These are phyloP conservation scores for Xylaria sp. DNA, from an alignment of 2,329 filamentous ascomycete species.

Conservation along the genomic window DNA sequence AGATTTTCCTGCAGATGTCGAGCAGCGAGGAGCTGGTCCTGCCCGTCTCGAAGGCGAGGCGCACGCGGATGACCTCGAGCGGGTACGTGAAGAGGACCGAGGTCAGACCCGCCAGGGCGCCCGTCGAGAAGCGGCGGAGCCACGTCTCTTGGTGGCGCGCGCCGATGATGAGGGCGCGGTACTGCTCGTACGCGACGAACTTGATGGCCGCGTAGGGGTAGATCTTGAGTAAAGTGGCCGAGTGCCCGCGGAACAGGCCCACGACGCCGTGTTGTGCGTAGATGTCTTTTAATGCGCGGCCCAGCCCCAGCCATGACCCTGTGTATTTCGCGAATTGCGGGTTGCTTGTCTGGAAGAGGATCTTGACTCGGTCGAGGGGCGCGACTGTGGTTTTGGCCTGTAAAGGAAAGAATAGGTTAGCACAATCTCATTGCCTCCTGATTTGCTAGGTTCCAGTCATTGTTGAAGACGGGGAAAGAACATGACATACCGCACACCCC, in stretches of 20 bases:
- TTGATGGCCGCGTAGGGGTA: conserved; percentile 99
- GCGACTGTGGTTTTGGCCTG: conserved; percentile 96
- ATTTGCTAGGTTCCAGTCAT: not conserved
- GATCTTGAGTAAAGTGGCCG: conserved; percentile 90
- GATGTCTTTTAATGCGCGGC: conserved; percentile 85
- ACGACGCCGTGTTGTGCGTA: conserved; percentile 76
- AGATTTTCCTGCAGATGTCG: conserved; percentile 88
- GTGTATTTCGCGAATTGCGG: conserved; percentile 94
- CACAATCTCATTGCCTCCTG: not conserved
- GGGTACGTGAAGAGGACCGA: conserved; percentile 98
- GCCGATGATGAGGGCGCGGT: conserved; percentile 81
- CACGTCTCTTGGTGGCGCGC: conserved; percentile 79
- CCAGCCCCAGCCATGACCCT: conserved; percentile 86
- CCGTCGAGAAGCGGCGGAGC: conserved; percentile 77
- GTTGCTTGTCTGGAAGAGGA: conserved; percentile 95
- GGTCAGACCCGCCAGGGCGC: conserved; percentile 82
- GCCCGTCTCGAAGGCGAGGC: conserved; percentile 94
- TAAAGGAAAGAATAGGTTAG: conserved; percentile 30
- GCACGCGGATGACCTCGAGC: conserved; percentile 90
- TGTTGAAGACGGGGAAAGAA: not conserved
- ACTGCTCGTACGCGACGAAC: conserved; percentile 97
- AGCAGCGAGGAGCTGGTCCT: conserved; percentile 75
- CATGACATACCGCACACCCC: conserved; percentile 81
- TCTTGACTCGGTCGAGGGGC: conserved; percentile 96
- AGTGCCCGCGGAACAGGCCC: conserved; percentile 93